These are phyloP conservation scores for Elsinoe arachidis DNA, from an alignment of 2,329 filamentous ascomycete genomes.

Conservation along the genomic window DNA sequence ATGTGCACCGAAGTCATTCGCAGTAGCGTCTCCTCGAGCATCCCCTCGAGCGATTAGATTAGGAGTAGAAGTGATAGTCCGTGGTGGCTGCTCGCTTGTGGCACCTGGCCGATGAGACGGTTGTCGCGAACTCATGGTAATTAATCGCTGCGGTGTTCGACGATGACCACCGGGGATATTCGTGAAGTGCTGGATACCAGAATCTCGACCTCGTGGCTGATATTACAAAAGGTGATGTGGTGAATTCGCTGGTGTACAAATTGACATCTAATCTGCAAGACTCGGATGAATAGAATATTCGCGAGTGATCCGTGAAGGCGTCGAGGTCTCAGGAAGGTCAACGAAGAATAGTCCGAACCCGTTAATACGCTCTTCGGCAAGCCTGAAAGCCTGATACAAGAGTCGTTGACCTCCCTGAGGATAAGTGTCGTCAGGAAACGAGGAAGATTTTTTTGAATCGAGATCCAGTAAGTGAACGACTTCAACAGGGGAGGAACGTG, in stretches of 20 bases:
- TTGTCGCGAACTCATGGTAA: neutral
- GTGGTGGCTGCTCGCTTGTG: neutral
- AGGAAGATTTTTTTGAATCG: neutral
- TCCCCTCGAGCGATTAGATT: slow-evolving; percentile 3
- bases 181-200: too few species aligned
- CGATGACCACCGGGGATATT: too few species aligned
- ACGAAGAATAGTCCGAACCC: neutral
- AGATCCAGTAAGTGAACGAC: neutral
- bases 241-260: too few species aligned
- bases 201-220: too few species aligned
- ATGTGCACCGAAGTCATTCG: neutral
- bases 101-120: neutral
- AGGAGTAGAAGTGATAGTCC: neutral
- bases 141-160: neutral
- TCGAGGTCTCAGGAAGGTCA: neutral
- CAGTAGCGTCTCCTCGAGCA: neutral
- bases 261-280: too few species aligned
- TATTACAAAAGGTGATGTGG: too few species aligned
- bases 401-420: neutral
- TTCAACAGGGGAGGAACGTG: neutral
- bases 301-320: neutral
- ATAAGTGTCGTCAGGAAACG: neutral
- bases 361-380: neutral
- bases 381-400: neutral
- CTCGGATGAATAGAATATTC: neutral